Base-by-base conservation (phyloP, 352 stramenopile species). In the Phytophthora macrochlamydospora region DNA sequence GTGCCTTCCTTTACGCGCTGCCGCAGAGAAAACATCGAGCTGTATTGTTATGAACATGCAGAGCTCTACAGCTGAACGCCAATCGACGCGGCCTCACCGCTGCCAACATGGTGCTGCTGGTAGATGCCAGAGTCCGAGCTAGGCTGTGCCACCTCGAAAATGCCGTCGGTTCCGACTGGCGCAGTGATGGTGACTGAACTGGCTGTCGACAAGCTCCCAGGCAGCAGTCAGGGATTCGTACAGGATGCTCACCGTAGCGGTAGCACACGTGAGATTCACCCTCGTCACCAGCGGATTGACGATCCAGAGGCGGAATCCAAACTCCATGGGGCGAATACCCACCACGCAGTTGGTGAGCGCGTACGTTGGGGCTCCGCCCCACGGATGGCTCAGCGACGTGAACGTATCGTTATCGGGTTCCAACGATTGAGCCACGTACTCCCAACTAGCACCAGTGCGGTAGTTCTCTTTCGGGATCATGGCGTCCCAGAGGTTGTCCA, bases 401-500 rank as follows among this genome's bases (percentile, higher is more conserved):
- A 72, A 71, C 4, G 48, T 31, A 9, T 69, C 53, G n/a, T 66
- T 28, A 6, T 58, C 63, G 2, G 68, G 62, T 0, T 52, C 37
- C 4, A 72, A 55, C 11, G 61, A 60, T 33, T 72, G 68, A 9
- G 57, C 37, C 8, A 75, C 68, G 63, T 75, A 75, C 54, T 75
- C 35, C 35, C 35, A 40, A 40, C 35, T 40, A 40, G 35, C 35
- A 40, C 35, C 35, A 11, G 35, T 11, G 35, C 35, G 58, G 18
- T 65, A 70, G 4, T 32, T 62, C 50, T 72, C 63, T 53, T 72
- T 65, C 12, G 68, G 9, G 33, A 76, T 61, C 69, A 76, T 76
- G 40, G 40, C 64, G 32, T 73, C 64, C 69, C 69, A 76, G 50
- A 73, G 64, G 58, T 76, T 73, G 45, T 73, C 69, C 1, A 76